Conservation (phyloP, 1,139 yeast genomes). For the Yamadazyma pseudoaaseri region DNA sequence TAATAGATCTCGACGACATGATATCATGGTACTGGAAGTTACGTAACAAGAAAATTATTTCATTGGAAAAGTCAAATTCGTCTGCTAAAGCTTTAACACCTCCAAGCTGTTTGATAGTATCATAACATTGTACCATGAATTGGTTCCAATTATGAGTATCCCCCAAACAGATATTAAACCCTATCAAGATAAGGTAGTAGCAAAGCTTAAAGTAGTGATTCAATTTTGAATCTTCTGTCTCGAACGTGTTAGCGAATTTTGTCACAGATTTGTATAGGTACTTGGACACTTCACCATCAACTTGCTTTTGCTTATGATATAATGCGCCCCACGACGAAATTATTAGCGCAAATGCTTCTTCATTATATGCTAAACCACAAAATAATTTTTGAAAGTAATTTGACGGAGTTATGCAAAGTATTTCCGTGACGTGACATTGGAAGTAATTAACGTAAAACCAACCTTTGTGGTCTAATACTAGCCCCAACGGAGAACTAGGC, state of each 20-base stretch:
- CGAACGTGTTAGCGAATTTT: constrained; percentile 4
- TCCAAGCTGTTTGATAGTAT: constrained; percentile 51
- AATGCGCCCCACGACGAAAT: constrained; percentile 45
- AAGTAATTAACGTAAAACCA: constrained; percentile 7
- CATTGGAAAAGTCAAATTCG: constrained; percentile 19
- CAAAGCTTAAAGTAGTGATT: constrained; percentile 21
- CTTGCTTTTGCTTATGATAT: constrained; percentile 15
- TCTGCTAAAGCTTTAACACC: constrained; percentile 35
- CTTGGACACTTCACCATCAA: constrained; percentile 8
- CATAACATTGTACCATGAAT: constrained; percentile 25
- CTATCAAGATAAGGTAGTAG: constrained; percentile 23
- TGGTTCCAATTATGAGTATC: constrained; percentile 38
- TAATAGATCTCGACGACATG: constrained; percentile 17
- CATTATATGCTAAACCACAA: constrained; percentile 35
- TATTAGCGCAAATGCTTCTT: constrained; percentile 39
- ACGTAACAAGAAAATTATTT: constrained; percentile 18
- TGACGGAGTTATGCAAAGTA: constrained; percentile 26
- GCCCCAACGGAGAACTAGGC: background rate
- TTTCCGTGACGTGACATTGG: constrained; percentile 17
- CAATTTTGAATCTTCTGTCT: constrained; percentile 2
- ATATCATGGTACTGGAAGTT: constrained; percentile 24
- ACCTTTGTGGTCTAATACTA: constrained; percentile 3
- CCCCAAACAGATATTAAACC: constrained; percentile 36
- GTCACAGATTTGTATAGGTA: constrained; percentile 6
- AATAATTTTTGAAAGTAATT: constrained; percentile 46